These are phyloP conservation scores for Schizophyllum amplum DNA, from an alignment of 1,284 basidiomycete species.

Conservation along the genomic window DNA sequence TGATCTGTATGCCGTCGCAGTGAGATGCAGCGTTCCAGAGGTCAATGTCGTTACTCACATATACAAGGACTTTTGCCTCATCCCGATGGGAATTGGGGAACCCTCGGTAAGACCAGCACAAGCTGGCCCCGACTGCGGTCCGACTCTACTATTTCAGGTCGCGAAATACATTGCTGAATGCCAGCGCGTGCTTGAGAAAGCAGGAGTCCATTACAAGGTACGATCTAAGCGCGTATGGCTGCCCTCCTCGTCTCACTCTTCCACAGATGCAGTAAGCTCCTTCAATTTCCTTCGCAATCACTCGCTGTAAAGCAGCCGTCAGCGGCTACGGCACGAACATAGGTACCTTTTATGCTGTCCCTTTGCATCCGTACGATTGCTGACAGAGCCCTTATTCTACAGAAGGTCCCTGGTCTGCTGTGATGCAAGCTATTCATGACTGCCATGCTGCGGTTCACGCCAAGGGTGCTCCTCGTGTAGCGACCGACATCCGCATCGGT, in stretches of 20 bases:
- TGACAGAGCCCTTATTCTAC: slow-evolving; percentile 4
- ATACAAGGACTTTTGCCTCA: slow-evolving; percentile 68
- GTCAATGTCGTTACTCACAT: slow-evolving; percentile 1
- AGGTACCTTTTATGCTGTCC: slow-evolving; percentile 34
- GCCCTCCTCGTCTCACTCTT: slow-evolving; percentile 1
- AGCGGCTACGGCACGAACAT: slow-evolving; percentile 90
- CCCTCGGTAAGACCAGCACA: slow-evolving; percentile 44
- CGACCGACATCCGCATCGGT: slow-evolving; percentile 89
- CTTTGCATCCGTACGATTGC: slow-evolving; percentile 4
- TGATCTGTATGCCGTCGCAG: slow-evolving; percentile 61
- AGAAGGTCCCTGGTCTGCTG: slow-evolving; percentile 83
- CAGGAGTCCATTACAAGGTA: slow-evolving; percentile 77
- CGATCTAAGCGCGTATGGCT: slow-evolving; percentile 14
- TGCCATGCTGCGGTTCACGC: slow-evolving; percentile 86
- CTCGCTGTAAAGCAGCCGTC: slow-evolving; percentile 8
- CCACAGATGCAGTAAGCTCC: slow-evolving; percentile 63
- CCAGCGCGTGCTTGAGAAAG: slow-evolving; percentile 72
- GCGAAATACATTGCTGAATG: slow-evolving; percentile 73
- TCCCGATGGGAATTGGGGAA: slow-evolving; percentile 69
- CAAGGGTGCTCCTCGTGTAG: slow-evolving; percentile 62
- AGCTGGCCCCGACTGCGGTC: slow-evolving; percentile 2
- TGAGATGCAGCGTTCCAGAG: slow-evolving; percentile 21
- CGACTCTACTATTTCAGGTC: slow-evolving; percentile 32
- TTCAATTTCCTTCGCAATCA: slow-evolving; percentile 2
- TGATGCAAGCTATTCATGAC: slow-evolving; percentile 74